Base-by-base conservation (phyloP, 225 moss, liverwort and hornwort species). In the Pleurozium schreberi region DNA sequence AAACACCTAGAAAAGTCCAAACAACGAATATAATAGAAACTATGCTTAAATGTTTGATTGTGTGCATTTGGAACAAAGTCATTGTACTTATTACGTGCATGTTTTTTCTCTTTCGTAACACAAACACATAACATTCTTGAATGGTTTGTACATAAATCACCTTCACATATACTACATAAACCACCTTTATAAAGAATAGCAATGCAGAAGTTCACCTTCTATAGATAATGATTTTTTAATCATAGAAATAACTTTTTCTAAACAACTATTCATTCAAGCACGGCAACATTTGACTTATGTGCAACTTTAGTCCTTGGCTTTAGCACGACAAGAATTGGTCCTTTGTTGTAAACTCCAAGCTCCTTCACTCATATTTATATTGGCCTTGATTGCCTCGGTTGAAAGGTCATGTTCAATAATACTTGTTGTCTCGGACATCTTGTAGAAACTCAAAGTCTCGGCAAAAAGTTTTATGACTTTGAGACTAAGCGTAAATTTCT, bases 181-280 rank as follows among this genome's bases (percentile, higher is more conserved):
- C n/a, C n/a, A n/a, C n/a, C n/a, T n/a, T n/a, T n/a, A n/a, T n/a
- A n/a, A n/a, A n/a, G n/a, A n/a, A n/a, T n/a, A n/a, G n/a, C n/a
- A n/a, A n/a, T n/a, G n/a, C n/a, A n/a, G n/a, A n/a, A n/a, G n/a
- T n/a, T n/a, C n/a, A n/a, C n/a, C n/a, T n/a, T n/a, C n/a, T n/a
- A n/a, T n/a, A n/a, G n/a, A n/a, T n/a, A n/a, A n/a, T n/a, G n/a
- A n/a, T n/a, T n/a, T n/a, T n/a, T n/a, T n/a, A n/a, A n/a, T n/a
- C n/a, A n/a, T n/a, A n/a, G n/a, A n/a, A n/a, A n/a, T n/a, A n/a
- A n/a, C n/a, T n/a, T n/a, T n/a, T n/a, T n/a, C n/a, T n/a, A n/a
- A n/a, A 75, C 18, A 0, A 0, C 31, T 75, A 33, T 69, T 40
- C 4, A 7, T 2, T 4, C 2, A 2, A 6, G 5, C 4, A 40